These are phyloP conservation scores for Coemansia sp. DNA, from an alignment of 192 early-diverging fungal species.

Conservation along the genomic window DNA sequence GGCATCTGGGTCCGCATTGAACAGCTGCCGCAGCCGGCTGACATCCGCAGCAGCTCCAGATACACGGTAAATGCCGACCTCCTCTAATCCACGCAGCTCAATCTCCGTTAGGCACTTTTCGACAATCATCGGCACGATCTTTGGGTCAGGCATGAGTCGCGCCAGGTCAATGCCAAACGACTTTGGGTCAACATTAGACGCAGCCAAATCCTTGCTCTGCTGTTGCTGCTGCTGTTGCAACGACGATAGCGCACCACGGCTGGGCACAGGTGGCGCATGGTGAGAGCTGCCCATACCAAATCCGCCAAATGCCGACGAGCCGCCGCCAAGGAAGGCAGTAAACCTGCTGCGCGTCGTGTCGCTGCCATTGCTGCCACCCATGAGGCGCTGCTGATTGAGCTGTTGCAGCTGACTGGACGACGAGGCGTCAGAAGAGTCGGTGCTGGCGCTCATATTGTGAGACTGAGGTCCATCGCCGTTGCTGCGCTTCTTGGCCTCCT, in stretches of 20 bases:
- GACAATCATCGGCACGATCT: slow-evolving; percentile 61
- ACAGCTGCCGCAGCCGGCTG: slow-evolving; percentile 59
- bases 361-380: slow-evolving; percentile 12
- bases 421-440: slow-evolving; percentile 9
- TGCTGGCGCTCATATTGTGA: neutral
- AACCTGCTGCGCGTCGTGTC: slow-evolving; percentile 53
- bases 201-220: slow-evolving; percentile 5
- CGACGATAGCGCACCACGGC: slow-evolving; percentile 21
- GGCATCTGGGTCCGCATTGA: slow-evolving; percentile 63
- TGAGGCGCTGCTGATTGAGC: slow-evolving; percentile 3
- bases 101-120: slow-evolving; percentile 75
- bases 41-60: slow-evolving; percentile 68
- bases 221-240: slow-evolving; percentile 23
- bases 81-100: slow-evolving; percentile 70
- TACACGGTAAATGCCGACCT: slow-evolving; percentile 77
- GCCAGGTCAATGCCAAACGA: slow-evolving; percentile 66
- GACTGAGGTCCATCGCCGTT: slow-evolving; percentile 13
- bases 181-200: slow-evolving; percentile 48
- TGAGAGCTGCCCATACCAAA: slow-evolving; percentile 33
- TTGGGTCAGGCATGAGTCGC: slow-evolving; percentile 62
- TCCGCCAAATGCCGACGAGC: slow-evolving; percentile 41
- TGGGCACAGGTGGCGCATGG: slow-evolving; percentile 21
- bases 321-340: slow-evolving; percentile 49
- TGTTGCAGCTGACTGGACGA: slow-evolving; percentile 10
- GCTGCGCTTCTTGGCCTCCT: slow-evolving; percentile 59